Conservation (phyloP, 352 stramenopile species). For the Blastocystis sp. region DNA sequence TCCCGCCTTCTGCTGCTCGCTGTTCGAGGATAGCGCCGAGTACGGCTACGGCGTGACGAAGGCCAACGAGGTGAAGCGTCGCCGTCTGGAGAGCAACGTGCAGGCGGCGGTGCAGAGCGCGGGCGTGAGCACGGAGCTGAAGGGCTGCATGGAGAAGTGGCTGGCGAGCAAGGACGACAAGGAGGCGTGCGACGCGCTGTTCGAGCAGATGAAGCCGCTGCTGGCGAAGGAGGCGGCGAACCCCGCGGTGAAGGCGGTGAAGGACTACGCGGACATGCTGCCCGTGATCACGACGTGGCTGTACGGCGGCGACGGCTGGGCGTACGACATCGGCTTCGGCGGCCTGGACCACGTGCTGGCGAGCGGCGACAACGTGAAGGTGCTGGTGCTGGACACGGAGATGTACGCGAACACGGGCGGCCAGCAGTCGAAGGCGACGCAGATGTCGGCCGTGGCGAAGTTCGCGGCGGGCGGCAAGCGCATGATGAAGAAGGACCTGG, state of each 20-base stretch:
- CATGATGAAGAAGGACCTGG: constrained; percentile 45
- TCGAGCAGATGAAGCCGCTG: constrained; percentile 71
- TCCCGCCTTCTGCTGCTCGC: constrained; percentile 73
- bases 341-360: constrained; percentile 76
- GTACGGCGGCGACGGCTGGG: constrained; percentile 76
- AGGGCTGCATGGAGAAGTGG: constrained; percentile 75
- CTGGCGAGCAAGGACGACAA: constrained; percentile 75
- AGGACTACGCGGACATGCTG: constrained; percentile 75
- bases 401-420: constrained; percentile 74
- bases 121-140: constrained; percentile 72
- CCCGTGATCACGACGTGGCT: constrained; percentile 77
- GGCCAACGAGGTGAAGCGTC: constrained; percentile 72
- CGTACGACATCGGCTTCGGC: constrained; percentile 77
- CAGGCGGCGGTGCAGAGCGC: constrained; percentile 65
- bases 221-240: constrained; percentile 63
- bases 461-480: constrained; percentile 53
- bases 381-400: constrained; percentile 77
- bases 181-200: constrained; percentile 74
- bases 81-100: constrained; percentile 69
- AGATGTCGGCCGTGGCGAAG: constrained; percentile 53
- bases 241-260: constrained; percentile 73
- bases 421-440: constrained; percentile 56
- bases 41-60: constrained; percentile 70
- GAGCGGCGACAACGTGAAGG: constrained; percentile 76
- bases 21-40: constrained; percentile 76